A percentile compares a stretch with the other conserved stretches of the same genome.
These are phyloP conservation scores for Dissophora globulifera DNA, from an alignment of 192 early-diverging fungal species.

Conservation along the genomic window DNA sequence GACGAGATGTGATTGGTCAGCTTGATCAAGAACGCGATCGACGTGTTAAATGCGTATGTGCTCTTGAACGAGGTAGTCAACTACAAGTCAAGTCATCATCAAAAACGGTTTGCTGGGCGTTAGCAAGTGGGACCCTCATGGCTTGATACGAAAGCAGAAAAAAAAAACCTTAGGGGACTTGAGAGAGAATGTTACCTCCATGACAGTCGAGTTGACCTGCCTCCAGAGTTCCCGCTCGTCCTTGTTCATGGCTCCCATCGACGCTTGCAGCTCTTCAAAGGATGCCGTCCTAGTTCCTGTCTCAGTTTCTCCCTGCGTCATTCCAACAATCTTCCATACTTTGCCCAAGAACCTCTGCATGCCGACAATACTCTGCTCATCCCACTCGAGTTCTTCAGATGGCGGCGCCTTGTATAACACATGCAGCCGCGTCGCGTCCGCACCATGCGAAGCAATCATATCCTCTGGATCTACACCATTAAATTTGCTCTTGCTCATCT, in stretches of 20 bases:
- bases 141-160: too few relatives aligned
- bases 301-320: conserved; percentile 15
- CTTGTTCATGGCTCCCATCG: conserved; percentile 45
- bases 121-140: not conserved
- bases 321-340: conserved; percentile 68
- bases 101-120: conserved; percentile 1
- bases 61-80: conserved; percentile 46
- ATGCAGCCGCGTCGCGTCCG: conserved; percentile 86
- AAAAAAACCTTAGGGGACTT: too few relatives aligned
- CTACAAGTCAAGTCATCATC: conserved; percentile 12
- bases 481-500: conserved; percentile 98
- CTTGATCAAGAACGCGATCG: conserved; percentile 87
- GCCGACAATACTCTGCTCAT: conserved; percentile 88
- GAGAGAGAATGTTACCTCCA: conserved; percentile 58
- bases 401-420: conserved; percentile 91
- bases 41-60: conserved; percentile 81
- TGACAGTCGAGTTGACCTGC: conserved; percentile 60
- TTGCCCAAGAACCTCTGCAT: conserved; percentile 89
- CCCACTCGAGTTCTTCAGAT: conserved; percentile 91
- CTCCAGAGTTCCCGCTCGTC: conserved; percentile 65
- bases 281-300: not conserved
- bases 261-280: not conserved
- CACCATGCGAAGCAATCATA: conserved; percentile 73
- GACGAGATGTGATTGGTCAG: conserved; percentile 64
- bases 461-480: conserved; percentile 91